phyloP scores from a whole-genome alignment of 2,329 filamentous ascomycete species.

The Phaeoacremonium minimum region DNA sequence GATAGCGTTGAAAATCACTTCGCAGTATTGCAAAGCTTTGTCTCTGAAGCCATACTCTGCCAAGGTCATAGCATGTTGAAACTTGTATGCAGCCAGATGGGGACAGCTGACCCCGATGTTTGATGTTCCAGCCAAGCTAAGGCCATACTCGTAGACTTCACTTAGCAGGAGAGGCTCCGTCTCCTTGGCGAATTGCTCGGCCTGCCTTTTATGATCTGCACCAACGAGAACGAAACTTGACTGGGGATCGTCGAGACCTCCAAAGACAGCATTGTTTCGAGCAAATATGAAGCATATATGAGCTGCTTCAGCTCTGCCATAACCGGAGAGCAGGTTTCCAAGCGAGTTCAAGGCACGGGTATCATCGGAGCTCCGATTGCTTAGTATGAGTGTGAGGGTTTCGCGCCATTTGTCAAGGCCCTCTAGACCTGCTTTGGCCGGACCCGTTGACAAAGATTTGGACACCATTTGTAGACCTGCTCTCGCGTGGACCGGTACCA shows the following conservation, averaged over 20 bases:
- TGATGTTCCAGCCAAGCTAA: slow-evolving; percentile 62
- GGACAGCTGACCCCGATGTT: slow-evolving; percentile 58
- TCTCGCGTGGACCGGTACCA: slow-evolving; percentile 87
- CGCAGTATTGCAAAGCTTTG: slow-evolving; percentile 89
- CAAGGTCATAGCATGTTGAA: slow-evolving; percentile 79
- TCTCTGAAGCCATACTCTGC: slow-evolving; percentile 78
- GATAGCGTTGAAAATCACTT: slow-evolving; percentile 72
- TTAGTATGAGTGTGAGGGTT: slow-evolving; percentile 78
- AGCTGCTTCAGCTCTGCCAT: slow-evolving; percentile 84
- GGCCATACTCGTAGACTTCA: slow-evolving; percentile 89
- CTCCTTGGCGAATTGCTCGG: slow-evolving; percentile 71
- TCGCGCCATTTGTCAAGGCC: slow-evolving; percentile 94
- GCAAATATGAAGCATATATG: slow-evolving; percentile 94
- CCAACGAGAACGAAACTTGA: slow-evolving; percentile 81
- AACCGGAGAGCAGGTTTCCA: slow-evolving; percentile 76
- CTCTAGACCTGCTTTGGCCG: slow-evolving; percentile 69
- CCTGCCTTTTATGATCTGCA: slow-evolving; percentile 70
- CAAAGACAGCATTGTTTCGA: slow-evolving; percentile 64
- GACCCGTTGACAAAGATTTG: slow-evolving; percentile 56
- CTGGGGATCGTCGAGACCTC: slow-evolving; percentile 76
- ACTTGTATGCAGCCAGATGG: slow-evolving; percentile 86
- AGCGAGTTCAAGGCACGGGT: slow-evolving; percentile 72
- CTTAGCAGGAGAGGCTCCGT: slow-evolving; percentile 88
- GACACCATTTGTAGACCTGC: slow-evolving; percentile 90
- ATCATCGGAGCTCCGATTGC: slow-evolving; percentile 82